These are phyloP conservation scores for Mortierella polycephala DNA, from an alignment of 371 early-diverging fungal genomes.

Conservation along the genomic window DNA sequence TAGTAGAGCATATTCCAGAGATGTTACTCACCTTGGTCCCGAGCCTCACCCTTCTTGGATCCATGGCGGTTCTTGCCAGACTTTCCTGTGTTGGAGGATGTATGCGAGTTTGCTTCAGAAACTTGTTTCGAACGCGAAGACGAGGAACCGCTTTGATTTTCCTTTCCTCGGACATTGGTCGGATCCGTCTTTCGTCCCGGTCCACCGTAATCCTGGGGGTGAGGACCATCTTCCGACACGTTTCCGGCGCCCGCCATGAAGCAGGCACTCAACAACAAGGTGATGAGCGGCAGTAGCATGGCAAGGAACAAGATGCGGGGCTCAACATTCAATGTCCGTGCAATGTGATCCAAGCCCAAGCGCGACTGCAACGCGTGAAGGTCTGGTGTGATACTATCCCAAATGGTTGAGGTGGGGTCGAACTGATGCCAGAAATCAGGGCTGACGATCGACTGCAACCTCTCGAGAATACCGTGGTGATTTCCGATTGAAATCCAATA, in stretches of 20 bases:
- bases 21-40: conserved; percentile 7
- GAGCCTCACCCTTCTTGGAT: conserved; percentile 7
- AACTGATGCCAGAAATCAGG: conserved; percentile 6
- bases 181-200: conserved; percentile 3
- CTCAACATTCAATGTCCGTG: conserved; percentile 10
- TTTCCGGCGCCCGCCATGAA: conserved; percentile 8
- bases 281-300: conserved; percentile 2
- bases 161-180: not conserved
- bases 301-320: conserved; percentile 15
- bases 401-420: not conserved
- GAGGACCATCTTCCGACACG: conserved; percentile 3
- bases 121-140: conserved; percentile 1
- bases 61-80: conserved; percentile 5
- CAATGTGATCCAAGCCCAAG: conserved; percentile 4
- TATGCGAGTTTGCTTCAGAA: not conserved
- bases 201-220: conserved; percentile 1
- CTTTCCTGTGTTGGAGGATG: not conserved
- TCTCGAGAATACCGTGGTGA: conserved; percentile 3
- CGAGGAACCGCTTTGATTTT: not conserved
- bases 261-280: conserved; percentile 4
- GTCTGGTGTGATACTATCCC: not conserved
- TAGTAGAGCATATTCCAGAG: not conserved
- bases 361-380: conserved; percentile 4
- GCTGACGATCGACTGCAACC: not conserved
- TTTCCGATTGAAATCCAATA: no score